Evolutionary conservation across 352 stramenopile species (phyloP).

Genomic region (Phytophthora sansomeana): DNA sequence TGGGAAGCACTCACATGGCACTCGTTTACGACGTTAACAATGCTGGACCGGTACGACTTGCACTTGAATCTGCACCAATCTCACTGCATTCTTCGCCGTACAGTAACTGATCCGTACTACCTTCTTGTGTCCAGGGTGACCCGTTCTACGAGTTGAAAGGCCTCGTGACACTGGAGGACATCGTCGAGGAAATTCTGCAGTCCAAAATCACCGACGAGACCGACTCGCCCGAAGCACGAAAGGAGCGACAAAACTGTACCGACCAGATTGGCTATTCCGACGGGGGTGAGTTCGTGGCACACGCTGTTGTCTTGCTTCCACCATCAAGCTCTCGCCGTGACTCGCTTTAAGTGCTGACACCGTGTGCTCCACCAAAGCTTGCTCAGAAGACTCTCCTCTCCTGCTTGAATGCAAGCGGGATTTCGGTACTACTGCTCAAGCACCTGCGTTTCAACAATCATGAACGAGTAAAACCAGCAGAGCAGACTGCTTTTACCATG

Average conservation of each 20-base stretch:
- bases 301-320: conserved; percentile 24
- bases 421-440: conserved; percentile 24
- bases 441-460: not conserved
- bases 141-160: conserved; percentile 97
- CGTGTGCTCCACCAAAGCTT: conserved; percentile 19
- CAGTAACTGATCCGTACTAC: not conserved
- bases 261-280: conserved; percentile 65
- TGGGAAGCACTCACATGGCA: conserved; percentile 73
- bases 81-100: not conserved
- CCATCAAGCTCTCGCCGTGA: conserved; percentile 20
- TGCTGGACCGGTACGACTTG: conserved; percentile 62
- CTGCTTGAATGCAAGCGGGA: conserved; percentile 16
- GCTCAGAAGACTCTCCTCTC: conserved; percentile 33
- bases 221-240: conserved; percentile 65
- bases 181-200: conserved; percentile 98
- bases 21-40: conserved; percentile 87
- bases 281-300: conserved; percentile 50
- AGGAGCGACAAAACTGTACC: conserved; percentile 57
- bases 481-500: conserved; percentile 1
- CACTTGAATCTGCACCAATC: not conserved
- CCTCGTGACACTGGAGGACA: conserved; percentile 98
- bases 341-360: conserved; percentile 33
- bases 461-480: conserved; percentile 8
- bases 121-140: conserved; percentile 67
- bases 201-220: conserved; percentile 97